Evolutionary conservation across 2,329 filamentous ascomycete genomes (phyloP), one percentile per base, ranked within the genome.

Genomic region (Nigrospora sphaerica): DNA sequence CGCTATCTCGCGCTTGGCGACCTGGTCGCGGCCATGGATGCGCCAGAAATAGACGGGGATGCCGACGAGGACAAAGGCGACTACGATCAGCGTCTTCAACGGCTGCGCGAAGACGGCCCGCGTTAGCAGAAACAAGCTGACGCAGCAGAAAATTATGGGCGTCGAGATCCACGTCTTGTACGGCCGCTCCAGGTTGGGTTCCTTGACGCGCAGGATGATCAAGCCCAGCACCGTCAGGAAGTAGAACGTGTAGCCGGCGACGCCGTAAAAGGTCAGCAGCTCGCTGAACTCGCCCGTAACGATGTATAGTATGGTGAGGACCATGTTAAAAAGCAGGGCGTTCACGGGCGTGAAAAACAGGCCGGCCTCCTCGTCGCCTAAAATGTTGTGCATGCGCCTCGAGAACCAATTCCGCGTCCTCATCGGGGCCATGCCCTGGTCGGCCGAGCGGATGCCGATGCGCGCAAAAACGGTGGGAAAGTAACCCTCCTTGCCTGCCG

Each of bases 111-210:
- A 93, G 13, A 97, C 83, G 4, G 91, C 90, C 43, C 93, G 77
- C 60, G 83, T 91, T 37, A 98, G 78, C 53, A 98, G 67, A 62
- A 98, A 98, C 53, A 98, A 66, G 62, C 88, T 95, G 35, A 98
- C 93, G 61, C 93, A 98, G 76, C 93, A 98, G 64, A 98, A 98
- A 47, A 96, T 92, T 54, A 98, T 92, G 12, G 93, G 93, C 3
- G 93, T 98, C 1, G 85, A 86, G 60, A 98, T 95, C 93, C 92
- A 98, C 3, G 91, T 95, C 63, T 83, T 85, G 68, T 98, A 98
- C 1, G 93, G 92, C 23, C 93, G 73, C 64, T 96, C 90, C 39
- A 98, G 76, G 51, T 84, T 75, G 4, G 93, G 93, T 65, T 98
- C 93, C 51, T 79, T 80, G 31, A 97, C 88, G 31, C 93, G 78